Conservation (phyloP, 179 eudicot species). For the Patellifolia procumbens region DNA sequence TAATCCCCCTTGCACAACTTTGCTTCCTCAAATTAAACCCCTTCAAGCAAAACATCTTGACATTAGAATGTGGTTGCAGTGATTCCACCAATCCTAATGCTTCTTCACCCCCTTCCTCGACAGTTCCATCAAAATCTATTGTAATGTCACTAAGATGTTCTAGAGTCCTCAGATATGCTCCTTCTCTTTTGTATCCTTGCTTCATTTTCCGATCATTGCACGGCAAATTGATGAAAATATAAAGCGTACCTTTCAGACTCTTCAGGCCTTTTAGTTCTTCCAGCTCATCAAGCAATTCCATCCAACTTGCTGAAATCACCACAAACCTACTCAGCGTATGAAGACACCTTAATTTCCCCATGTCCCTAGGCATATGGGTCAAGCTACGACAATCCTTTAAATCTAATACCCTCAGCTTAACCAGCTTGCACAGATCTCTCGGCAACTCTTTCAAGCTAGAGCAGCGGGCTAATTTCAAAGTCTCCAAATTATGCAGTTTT, state of each 20-base stretch:
- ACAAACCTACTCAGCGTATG: conserved; percentile 26
- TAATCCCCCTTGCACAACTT: neutral
- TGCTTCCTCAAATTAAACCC: neutral
- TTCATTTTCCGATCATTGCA: neutral
- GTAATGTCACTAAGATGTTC: neutral
- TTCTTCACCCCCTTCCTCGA: neutral
- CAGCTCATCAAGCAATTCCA: neutral
- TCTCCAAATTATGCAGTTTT: conserved; percentile 20
- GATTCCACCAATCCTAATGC: neutral
- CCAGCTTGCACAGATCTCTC: neutral
- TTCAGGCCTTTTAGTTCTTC: neutral
- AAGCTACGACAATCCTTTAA: neutral
- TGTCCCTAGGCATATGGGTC: conserved; percentile 14
- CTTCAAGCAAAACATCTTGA: neutral
- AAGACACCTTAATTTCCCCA: conserved; percentile 24
- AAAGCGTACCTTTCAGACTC: neutral
- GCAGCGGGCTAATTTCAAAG: neutral
- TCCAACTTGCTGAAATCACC: neutral
- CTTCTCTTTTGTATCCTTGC: neutral
- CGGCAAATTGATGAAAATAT: neutral
- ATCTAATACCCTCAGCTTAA: conserved; percentile 18
- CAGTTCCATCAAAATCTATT: neutral
- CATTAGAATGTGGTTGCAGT: conserved; percentile 26
- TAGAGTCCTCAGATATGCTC: conserved; percentile 7
- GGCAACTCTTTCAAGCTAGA: conserved; percentile 2